Evolutionary conservation across 176 grass and related monocot genomes (phyloP).

Genomic region (Paspalum vaginatum): DNA sequence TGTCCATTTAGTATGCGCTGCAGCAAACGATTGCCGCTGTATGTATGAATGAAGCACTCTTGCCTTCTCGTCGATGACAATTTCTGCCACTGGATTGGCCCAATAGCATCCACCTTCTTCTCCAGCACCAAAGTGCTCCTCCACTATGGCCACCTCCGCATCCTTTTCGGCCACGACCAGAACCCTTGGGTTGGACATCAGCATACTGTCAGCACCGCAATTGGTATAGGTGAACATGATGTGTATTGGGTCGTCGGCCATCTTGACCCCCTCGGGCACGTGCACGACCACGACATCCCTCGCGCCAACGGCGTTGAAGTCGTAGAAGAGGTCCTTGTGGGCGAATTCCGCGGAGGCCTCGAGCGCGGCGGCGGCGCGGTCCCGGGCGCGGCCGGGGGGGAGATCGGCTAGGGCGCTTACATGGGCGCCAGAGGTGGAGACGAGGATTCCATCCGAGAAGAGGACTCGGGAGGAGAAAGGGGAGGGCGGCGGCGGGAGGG

Average conservation of each 20-base stretch:
- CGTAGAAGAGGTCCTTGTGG: conserved; percentile 67
- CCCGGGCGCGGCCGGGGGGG: conserved; percentile 25
- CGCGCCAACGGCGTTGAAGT: conserved; percentile 67
- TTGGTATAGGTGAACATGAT: conserved; percentile 49
- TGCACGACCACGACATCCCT: conserved; percentile 56
- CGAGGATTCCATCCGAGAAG: conserved; percentile 54
- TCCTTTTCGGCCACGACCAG: conserved; percentile 67
- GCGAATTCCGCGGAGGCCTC: conserved; percentile 44
- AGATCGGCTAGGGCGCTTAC: conserved; percentile 43
- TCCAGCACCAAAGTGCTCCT: conserved; percentile 58
- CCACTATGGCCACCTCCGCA: conserved; percentile 58
- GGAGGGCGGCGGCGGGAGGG: conserved; percentile 36
- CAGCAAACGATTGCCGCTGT: conserved; percentile 68
- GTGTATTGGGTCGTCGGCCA: conserved; percentile 55
- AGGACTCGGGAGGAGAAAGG: conserved; percentile 38
- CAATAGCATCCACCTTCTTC: conserved; percentile 63
- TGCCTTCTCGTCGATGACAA: conserved; percentile 57
- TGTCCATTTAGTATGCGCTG: conserved; percentile 95
- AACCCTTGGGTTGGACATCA: conserved; percentile 66
- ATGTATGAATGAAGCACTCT: conserved; percentile 87
- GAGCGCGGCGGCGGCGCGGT: conserved; percentile 45
- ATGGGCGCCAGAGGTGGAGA: conserved; percentile 38
- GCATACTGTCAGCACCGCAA: conserved; percentile 24
- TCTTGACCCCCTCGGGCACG: conserved; percentile 48
- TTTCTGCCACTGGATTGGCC: conserved; percentile 90